These are phyloP conservation scores for Penicillium cataractarum DNA, from an alignment of 495 filamentous ascomycete genomes.

Conservation along the genomic window DNA sequence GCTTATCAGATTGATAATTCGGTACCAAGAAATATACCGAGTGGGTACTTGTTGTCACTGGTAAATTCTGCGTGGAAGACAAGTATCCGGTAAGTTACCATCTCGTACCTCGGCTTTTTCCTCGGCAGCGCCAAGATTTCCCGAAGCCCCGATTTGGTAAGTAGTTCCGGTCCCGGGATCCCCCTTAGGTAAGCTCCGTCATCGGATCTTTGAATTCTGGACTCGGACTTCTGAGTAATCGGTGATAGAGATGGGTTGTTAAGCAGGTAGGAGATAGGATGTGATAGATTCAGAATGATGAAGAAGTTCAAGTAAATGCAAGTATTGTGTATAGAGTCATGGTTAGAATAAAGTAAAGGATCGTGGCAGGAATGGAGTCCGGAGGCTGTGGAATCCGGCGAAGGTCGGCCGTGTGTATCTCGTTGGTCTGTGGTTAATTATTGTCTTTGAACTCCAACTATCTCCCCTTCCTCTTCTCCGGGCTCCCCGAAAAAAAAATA, in stretches of 20 bases:
- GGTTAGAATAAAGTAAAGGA: not conserved
- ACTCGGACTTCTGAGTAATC: conserved; percentile 16
- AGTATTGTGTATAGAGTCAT: not conserved
- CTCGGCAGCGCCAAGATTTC: not conserved
- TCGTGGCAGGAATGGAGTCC: not conserved
- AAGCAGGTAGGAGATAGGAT: not conserved
- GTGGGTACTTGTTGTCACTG: not conserved
- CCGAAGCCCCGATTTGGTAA: conserved; percentile 3
- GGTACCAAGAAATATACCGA: conserved; percentile 4
- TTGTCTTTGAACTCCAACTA: not conserved
- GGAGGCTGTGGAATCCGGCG: conserved; percentile 24
- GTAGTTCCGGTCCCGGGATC: conserved; percentile 14
- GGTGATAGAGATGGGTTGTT: too few species aligned
- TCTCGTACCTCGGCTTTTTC: conserved; percentile 2
- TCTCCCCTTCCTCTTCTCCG: conserved; percentile 8
- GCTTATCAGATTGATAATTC: conserved; percentile 39
- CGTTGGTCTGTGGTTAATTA: too few species aligned
- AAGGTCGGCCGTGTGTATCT: conserved; percentile 24
- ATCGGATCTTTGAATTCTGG: conserved; percentile 18
- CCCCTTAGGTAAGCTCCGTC: conserved; percentile 22
- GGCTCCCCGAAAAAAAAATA: conserved; percentile 8
- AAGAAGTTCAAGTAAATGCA: not conserved
- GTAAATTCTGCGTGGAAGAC: not conserved
- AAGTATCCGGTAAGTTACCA: conserved; percentile 8
- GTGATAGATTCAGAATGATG: not conserved